phyloP scores from a whole-genome alignment of 495 filamentous ascomycete genomes.

The Aspergillus sclerotiicarbonarius region DNA sequence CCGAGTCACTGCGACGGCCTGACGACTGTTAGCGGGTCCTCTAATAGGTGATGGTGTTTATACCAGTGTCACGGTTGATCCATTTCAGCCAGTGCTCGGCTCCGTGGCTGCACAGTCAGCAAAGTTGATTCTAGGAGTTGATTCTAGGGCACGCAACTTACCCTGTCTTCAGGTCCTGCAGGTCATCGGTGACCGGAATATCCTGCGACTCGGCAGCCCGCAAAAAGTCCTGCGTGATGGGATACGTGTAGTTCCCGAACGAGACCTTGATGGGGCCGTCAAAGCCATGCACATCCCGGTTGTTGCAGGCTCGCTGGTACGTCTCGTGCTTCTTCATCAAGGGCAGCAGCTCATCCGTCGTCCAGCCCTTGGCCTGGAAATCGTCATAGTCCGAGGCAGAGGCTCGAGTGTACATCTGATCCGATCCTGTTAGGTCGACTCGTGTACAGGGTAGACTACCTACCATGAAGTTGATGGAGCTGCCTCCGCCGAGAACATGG shows the following conservation, averaged over 20 bases:
- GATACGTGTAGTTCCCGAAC: conserved; percentile 73
- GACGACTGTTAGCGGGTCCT: conserved; percentile 5
- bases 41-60: neutral
- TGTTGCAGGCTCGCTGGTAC: conserved; percentile 74
- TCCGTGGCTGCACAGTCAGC: conserved; percentile 26
- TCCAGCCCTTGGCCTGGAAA: conserved; percentile 79
- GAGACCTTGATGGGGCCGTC: conserved; percentile 85
- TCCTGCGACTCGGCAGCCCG: conserved; percentile 74
- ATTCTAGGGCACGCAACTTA: too few relatives aligned
- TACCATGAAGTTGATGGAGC: conserved; percentile 82
- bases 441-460: conserved; percentile 2
- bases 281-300: conserved; percentile 72
- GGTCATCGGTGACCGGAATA: conserved; percentile 68
- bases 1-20: conserved; percentile 60
- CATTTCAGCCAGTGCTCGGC: conserved; percentile 57
- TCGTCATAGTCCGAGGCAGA: conserved; percentile 82
- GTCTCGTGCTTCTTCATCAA: conserved; percentile 85
- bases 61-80: conserved; percentile 65
- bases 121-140: neutral
- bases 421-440: neutral
- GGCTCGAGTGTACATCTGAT: conserved; percentile 83
- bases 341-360: conserved; percentile 72
- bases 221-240: conserved; percentile 75
- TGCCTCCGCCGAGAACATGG: conserved; percentile 74
- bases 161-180: conserved; percentile 65